These are phyloP conservation scores for Cladophialophora bantiana DNA, from an alignment of 2,329 filamentous ascomycete genomes.

Conservation along the genomic window DNA sequence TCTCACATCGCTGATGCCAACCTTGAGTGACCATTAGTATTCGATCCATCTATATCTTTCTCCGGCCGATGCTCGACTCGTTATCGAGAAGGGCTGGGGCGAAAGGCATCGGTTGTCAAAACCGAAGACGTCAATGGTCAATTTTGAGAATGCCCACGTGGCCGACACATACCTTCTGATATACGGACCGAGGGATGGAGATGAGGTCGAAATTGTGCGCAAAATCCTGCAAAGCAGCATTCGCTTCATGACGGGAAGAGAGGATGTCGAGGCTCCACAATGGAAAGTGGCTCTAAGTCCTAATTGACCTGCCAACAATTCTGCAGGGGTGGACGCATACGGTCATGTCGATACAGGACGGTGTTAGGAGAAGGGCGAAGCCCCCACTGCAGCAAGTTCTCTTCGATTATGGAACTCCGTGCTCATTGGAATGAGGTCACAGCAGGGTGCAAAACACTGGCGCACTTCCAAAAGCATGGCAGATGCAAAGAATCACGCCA, in stretches of 20 bases:
- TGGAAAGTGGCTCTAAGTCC: slow-evolving; percentile 11
- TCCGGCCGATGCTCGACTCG: slow-evolving; percentile 74
- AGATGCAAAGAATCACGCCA: not conserved
- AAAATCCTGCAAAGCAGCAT: slow-evolving; percentile 20
- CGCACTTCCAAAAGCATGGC: not conserved
- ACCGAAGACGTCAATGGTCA: slow-evolving; percentile 71
- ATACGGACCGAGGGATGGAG: slow-evolving; percentile 75
- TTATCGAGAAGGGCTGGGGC: slow-evolving; percentile 81
- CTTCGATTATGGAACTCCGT: not conserved
- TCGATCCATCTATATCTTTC: slow-evolving; percentile 82
- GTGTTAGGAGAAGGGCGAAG: not conserved
- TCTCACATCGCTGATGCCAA: not conserved
- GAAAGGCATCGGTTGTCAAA: slow-evolving; percentile 63
- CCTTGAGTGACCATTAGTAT: slow-evolving; percentile 46
- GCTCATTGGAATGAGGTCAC: not conserved
- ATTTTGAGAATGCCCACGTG: slow-evolving; percentile 13
- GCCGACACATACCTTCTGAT: slow-evolving; percentile 64
- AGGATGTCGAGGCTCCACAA: slow-evolving; percentile 6
- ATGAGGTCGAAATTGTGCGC: slow-evolving; percentile 70
- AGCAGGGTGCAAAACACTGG: not conserved
- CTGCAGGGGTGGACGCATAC: not conserved
- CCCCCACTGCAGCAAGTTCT: not conserved
- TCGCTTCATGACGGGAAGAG: slow-evolving; percentile 18
- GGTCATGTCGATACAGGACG: not conserved
- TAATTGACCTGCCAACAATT: not conserved